Evolutionary conservation across 495 filamentous ascomycete species (phyloP).

Genomic region (Penicillium arizonense): DNA sequence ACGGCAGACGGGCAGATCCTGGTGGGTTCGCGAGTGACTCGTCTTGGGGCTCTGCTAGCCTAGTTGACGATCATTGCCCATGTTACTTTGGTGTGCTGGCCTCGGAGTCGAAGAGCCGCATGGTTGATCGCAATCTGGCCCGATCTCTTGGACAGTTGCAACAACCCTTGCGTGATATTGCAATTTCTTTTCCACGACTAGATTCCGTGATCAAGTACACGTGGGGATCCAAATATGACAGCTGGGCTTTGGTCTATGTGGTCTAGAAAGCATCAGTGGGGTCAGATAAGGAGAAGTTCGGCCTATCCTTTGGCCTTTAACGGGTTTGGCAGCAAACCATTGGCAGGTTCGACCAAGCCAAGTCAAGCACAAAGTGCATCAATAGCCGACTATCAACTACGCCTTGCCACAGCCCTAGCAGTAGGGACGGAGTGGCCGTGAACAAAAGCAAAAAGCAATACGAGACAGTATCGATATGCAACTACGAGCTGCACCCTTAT

Average conservation of each 20-base stretch:
- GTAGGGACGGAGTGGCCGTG: conserved; percentile 3
- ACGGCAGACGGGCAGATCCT: neutral
- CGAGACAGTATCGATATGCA: neutral
- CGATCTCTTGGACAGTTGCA: neutral
- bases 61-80: neutral
- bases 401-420: conserved; percentile 1
- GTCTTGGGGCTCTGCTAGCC: neutral
- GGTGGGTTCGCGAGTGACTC: neutral
- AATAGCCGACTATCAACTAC: conserved; percentile 2
- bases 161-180: neutral
- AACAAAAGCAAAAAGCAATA: neutral
- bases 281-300: conserved; percentile 4
- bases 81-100: neutral
- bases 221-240: conserved; percentile 6
- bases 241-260: conserved; percentile 3
- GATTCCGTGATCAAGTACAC: neutral
- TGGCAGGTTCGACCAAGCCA: neutral
- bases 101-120: neutral
- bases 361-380: conserved; percentile 1
- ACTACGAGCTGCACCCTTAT: conserved; percentile 4
- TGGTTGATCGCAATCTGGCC: neutral
- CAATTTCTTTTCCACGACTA: neutral
- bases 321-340: neutral
- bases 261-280: conserved; percentile 3
- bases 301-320: neutral